phyloP scores from a whole-genome alignment of 768 basidiomycete species.

The Lentinula detonsa region DNA sequence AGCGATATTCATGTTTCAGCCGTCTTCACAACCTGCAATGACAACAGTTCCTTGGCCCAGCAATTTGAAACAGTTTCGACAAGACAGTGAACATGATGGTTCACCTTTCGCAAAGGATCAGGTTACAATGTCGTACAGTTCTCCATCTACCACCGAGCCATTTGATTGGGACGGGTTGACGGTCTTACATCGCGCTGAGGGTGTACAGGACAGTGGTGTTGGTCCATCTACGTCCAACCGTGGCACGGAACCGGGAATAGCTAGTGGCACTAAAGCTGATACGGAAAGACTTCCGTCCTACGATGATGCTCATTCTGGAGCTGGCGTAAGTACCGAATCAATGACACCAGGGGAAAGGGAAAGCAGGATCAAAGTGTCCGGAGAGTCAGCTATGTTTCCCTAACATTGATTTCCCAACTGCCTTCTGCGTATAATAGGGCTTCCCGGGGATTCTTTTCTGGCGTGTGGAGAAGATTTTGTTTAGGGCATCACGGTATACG shows the following conservation, averaged over 20 bases:
- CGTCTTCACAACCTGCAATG: neutral
- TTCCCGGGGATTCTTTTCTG: no score
- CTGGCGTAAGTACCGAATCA: neutral
- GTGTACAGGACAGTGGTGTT: neutral
- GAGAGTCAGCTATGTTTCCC: no score
- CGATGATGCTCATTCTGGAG: neutral
- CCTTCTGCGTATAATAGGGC: no score
- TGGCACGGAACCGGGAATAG: neutral
- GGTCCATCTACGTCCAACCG: neutral
- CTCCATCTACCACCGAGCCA: neutral
- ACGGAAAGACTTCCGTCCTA: neutral
- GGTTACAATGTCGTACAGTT: neutral
- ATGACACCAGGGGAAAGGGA: neutral
- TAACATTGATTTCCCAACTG: no score
- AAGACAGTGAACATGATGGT: neutral
- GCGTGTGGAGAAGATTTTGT: no score
- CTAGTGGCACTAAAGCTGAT: neutral
- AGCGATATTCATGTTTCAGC: neutral
- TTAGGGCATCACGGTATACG: no score
- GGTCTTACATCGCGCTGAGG: neutral
- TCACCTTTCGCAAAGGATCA: neutral
- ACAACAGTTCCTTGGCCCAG: no score
- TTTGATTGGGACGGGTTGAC: neutral
- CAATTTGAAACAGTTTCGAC: neutral
- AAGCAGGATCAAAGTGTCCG: no score